Evolutionary conservation across 805 yeast species (phyloP).

Genomic region (Metschnikowia henanensis): DNA sequence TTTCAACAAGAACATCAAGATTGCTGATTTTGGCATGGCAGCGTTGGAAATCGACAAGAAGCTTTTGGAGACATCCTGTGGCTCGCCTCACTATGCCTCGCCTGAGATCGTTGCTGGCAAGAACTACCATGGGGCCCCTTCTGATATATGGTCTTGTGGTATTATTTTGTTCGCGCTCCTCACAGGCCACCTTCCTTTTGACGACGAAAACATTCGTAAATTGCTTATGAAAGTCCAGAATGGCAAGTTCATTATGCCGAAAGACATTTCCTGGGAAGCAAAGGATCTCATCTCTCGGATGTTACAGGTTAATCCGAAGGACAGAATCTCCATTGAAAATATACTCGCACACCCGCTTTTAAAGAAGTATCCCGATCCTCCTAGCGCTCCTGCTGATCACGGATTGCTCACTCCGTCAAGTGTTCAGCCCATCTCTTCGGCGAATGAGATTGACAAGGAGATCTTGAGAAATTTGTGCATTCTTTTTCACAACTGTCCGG

Average conservation of each 20-base stretch:
- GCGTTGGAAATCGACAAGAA: conserved; percentile 85
- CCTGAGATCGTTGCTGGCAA: conserved; percentile 97
- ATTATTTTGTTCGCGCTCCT: conserved; percentile 89
- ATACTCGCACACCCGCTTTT: conserved; percentile 82
- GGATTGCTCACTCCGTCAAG: conserved; percentile 17
- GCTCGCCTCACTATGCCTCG: conserved; percentile 98
- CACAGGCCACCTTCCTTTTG: conserved; percentile 96
- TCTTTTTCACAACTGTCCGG: conserved; percentile 76
- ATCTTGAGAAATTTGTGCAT: conserved; percentile 75
- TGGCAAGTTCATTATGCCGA: conserved; percentile 85
- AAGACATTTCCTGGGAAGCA: conserved; percentile 77
- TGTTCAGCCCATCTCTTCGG: conserved; percentile 29
- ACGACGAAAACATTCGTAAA: conserved; percentile 91
- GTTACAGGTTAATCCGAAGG: conserved; percentile 78
- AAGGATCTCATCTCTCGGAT: conserved; percentile 79
- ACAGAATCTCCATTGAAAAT: conserved; percentile 75
- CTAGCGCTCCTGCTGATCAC: conserved; percentile 1
- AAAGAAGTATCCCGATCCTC: conserved; percentile 59
- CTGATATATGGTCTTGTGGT: conserved; percentile 99
- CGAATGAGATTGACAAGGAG: conserved; percentile 59
- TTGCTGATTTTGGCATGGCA: conserved; percentile 99
- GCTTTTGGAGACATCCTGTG: conserved; percentile 91
- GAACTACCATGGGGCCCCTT: conserved; percentile 94
- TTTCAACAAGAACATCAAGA: conserved; percentile 83
- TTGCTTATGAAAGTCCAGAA: conserved; percentile 86